Percentiles rank a stretch among this genome's conserved stretches.
phyloP scores from a whole-genome alignment of 768 basidiomycete genomes.

The Collybiopsis confluens region DNA sequence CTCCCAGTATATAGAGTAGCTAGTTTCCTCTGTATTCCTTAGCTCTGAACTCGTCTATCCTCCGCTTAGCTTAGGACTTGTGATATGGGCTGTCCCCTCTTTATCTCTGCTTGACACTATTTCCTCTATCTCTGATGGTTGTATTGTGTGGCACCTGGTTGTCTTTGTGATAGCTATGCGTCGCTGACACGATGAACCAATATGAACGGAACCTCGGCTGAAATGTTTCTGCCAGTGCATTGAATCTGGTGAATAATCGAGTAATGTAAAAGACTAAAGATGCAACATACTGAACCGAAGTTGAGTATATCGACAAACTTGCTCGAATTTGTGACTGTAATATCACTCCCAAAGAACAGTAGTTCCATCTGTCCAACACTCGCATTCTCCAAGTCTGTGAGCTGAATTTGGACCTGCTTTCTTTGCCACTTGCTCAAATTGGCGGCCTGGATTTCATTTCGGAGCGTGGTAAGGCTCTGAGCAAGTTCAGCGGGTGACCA shows the following conservation, averaged over 20 bases:
- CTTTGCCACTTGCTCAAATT: neutral
- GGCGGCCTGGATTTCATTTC: neutral
- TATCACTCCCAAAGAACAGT: neutral
- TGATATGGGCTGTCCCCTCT: no score
- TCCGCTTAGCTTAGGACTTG: no score
- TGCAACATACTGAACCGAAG: neutral
- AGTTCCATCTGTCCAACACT: slow-evolving; percentile 4
- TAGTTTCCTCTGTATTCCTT: no score
- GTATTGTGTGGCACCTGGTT: no score
- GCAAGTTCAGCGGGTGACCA: neutral
- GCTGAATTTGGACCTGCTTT: slow-evolving; percentile 1
- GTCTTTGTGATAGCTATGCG: no score
- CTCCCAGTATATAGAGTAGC: no score
- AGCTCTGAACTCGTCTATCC: no score
- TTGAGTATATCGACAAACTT: slow-evolving; percentile 1
- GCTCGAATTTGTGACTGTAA: neutral
- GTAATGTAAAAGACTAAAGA: neutral
- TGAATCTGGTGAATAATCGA: neutral
- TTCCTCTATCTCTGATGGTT: no score
- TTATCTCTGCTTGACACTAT: no score
- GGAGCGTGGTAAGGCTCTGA: neutral
- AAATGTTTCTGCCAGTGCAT: neutral
- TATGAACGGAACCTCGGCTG: slow-evolving; percentile 11
- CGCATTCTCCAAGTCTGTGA: neutral
- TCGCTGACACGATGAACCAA: no score